Percentiles rank a stretch among this genome's conserved stretches.
phyloP scores from a whole-genome alignment of 176 grass and related monocot species.

The Oryza glumipatula region DNA sequence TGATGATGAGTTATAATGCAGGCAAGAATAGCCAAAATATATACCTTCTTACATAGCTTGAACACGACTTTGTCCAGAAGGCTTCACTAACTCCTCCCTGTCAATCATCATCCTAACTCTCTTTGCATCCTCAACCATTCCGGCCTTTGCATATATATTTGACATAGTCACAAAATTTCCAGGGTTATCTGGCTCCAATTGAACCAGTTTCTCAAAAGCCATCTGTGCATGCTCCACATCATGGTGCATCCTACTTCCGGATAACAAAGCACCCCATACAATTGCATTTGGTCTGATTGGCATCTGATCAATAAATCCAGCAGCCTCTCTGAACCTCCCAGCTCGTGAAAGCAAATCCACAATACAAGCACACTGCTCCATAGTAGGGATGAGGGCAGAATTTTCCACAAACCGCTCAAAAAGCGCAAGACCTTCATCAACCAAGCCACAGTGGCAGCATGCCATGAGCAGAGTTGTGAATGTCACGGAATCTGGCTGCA shows the following conservation, averaged over 20 bases:
- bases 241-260: constrained; percentile 56
- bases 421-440: constrained; percentile 52
- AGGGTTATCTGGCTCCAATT: constrained; percentile 64
- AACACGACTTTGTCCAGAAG: constrained; percentile 60
- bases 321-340: constrained; percentile 62
- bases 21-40: not conserved
- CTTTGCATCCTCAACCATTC: constrained; percentile 64
- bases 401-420: constrained; percentile 49
- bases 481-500: constrained; percentile 57
- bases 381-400: constrained; percentile 32
- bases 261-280: constrained; percentile 68
- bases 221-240: constrained; percentile 64
- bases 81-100: constrained; percentile 55
- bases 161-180: constrained; percentile 89
- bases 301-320: constrained; percentile 44
- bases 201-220: constrained; percentile 68
- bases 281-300: constrained; percentile 47
- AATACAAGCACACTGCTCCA: constrained; percentile 68
- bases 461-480: constrained; percentile 62
- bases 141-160: constrained; percentile 66
- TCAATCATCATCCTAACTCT: constrained; percentile 69
- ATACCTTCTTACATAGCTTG: constrained; percentile 20
- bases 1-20: not conserved
- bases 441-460: constrained; percentile 66
- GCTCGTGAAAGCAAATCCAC: constrained; percentile 77